Percentiles rank a stretch among this genome's conserved stretches.
Conservation (phyloP, 1,284 basidiomycete genomes). For the Exobasidium cylindrosporum region DNA sequence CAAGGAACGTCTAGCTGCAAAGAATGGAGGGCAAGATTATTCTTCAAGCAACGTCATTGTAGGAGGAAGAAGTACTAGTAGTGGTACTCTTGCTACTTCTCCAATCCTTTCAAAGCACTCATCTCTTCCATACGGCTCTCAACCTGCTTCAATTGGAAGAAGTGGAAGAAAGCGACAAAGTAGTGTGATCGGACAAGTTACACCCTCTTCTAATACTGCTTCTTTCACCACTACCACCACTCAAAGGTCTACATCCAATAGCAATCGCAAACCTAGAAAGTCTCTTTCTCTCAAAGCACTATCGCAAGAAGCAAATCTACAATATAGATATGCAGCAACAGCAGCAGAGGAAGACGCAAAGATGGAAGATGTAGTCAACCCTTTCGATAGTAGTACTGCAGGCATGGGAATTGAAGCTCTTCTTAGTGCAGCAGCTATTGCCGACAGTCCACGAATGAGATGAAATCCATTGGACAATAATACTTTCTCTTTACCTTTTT, state of each 20-base stretch:
- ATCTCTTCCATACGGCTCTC: background rate
- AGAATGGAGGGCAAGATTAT: background rate
- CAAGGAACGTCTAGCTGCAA: slow-evolving; percentile 7
- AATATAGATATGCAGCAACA: background rate
- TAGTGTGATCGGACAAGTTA: background rate
- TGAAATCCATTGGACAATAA: background rate
- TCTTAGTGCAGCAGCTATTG: slow-evolving; percentile 10
- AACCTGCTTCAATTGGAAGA: background rate
- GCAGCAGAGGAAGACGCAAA: slow-evolving; percentile 2
- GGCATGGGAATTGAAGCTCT: slow-evolving; percentile 9
- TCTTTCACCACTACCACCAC: too few relatives aligned
- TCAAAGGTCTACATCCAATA: background rate
- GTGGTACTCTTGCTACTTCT: slow-evolving; percentile 2
- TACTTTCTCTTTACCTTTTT: background rate
- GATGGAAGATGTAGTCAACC: background rate
- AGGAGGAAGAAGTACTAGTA: background rate
- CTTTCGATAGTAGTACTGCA: background rate
- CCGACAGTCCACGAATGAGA: background rate
- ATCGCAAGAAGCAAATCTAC: background rate
- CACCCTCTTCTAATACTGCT: background rate
- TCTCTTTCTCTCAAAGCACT: background rate
- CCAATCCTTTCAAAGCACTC: background rate
- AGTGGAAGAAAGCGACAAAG: background rate
- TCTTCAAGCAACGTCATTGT: background rate
- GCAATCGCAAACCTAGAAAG: slow-evolving; percentile 3